Evolutionary conservation across 768 basidiomycete species (phyloP).

Genomic region (Russula dissimulans): DNA sequence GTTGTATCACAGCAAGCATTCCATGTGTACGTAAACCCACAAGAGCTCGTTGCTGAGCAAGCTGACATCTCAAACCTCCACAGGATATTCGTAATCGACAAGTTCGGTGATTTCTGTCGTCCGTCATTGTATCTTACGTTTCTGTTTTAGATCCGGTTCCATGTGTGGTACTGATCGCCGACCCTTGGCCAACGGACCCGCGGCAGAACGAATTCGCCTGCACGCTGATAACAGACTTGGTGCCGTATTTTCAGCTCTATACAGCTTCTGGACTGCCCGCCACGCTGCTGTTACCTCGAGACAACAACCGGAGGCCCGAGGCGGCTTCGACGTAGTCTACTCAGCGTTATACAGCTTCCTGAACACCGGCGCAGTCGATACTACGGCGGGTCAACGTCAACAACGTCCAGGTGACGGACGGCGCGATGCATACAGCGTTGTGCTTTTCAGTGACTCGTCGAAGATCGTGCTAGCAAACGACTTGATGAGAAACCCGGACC

Average conservation of each 20-base stretch:
- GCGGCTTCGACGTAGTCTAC: constrained; percentile 36
- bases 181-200: constrained; percentile 38
- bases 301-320: constrained; percentile 14
- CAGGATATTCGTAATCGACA: constrained; percentile 47
- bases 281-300: constrained; percentile 27
- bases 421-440: constrained; percentile 48
- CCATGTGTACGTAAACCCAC: constrained; percentile 41
- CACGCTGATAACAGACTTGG: constrained; percentile 42
- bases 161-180: constrained; percentile 35
- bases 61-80: background rate
- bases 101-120: constrained; percentile 21
- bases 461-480: constrained; percentile 34
- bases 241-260: constrained; percentile 46
- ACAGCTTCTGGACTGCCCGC: constrained; percentile 49
- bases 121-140: background rate
- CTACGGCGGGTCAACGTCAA: constrained; percentile 20
- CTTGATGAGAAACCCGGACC: constrained; percentile 35
- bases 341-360: constrained; percentile 47
- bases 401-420: constrained; percentile 23
- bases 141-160: constrained; percentile 37
- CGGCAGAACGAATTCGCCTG: constrained; percentile 28
- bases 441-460: constrained; percentile 34
- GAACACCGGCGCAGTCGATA: constrained; percentile 36
- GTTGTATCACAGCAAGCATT: constrained; percentile 42
- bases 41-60: background rate